These are phyloP conservation scores for Chaetomidium leptoderma DNA, from an alignment of 495 filamentous ascomycete species.

Conservation along the genomic window DNA sequence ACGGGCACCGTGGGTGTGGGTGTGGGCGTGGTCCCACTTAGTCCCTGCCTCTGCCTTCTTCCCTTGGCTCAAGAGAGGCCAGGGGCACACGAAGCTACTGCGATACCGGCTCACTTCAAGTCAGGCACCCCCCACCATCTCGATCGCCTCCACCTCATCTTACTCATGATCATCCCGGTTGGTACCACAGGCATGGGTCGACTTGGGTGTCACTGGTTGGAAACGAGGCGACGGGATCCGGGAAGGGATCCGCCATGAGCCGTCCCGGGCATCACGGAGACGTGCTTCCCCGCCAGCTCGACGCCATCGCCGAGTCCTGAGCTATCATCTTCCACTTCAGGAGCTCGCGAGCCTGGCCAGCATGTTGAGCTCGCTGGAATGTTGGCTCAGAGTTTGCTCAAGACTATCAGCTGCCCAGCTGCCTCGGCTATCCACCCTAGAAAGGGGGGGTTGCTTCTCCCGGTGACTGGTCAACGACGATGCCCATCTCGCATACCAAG, in stretches of 20 bases:
- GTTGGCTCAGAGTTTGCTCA: background rate
- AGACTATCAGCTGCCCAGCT: background rate
- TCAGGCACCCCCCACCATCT: background rate
- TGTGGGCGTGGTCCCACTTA: no score
- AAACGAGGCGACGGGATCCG: background rate
- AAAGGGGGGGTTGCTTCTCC: background rate
- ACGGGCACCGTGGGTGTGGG: no score
- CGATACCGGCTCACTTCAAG: background rate
- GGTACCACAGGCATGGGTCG: background rate
- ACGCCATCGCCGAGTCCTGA: background rate
- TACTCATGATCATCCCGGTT: background rate
- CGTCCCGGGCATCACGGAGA: background rate
- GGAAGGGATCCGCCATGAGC: background rate
- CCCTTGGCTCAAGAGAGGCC: no score
- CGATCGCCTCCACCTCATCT: background rate
- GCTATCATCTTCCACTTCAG: background rate
- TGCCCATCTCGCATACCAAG: background rate
- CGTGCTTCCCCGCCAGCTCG: background rate
- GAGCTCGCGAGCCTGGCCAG: background rate
- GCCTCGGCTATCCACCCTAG: background rate
- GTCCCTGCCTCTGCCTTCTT: no score
- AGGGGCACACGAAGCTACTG: background rate
- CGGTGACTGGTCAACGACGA: background rate
- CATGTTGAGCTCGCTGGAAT: background rate
- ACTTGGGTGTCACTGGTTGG: background rate